Conservation (phyloP, 306 rosid species). For the Prunus persica region Prunus_persica_NCBIv2 NC_034010.1:26431501-26432000, state of each 20-base stretch:
- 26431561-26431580: background rate
- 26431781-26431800: background rate
- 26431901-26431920: conserved; percentile 75
- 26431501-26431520: background rate
- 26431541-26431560: background rate
- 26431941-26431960: conserved; percentile 67
- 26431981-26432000: conserved; percentile 42
- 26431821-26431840: background rate
- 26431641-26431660: background rate
- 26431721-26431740: background rate
- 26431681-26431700: too few relatives aligned
- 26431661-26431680: background rate
- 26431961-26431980: conserved; percentile 56
- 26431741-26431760: background rate
- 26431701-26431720: background rate
- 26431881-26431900: conserved; percentile 46
- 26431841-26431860: background rate
- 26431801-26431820: background rate
- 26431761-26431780: background rate
- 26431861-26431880: conserved; percentile 29
- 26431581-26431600: background rate
- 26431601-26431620: background rate
- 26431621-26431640: background rate
- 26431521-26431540: background rate
- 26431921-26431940: conserved; percentile 76